These are phyloP conservation scores for Coemansia sp. DNA, from an alignment of 192 early-diverging fungal species.

Conservation along the genomic window DNA sequence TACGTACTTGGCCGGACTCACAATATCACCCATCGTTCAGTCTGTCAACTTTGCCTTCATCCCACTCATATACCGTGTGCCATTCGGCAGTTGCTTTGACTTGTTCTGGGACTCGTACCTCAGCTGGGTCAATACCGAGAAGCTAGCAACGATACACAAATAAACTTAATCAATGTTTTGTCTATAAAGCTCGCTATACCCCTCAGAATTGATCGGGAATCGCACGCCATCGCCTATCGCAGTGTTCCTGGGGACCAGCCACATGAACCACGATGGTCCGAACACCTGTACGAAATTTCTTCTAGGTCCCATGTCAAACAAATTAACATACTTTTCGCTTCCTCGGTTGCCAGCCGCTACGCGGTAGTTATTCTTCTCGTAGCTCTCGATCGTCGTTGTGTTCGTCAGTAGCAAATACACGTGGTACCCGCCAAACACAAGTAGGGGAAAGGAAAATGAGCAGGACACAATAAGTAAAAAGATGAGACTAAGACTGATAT, in stretches of 20 bases:
- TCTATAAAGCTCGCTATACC: constrained; percentile 43
- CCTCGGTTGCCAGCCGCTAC: neutral
- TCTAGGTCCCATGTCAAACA: constrained; percentile 46
- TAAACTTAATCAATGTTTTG: constrained; percentile 9
- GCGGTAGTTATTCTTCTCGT: constrained; percentile 32
- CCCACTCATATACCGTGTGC: constrained; percentile 67
- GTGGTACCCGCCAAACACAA: constrained; percentile 41
- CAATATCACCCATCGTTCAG: constrained; percentile 73
- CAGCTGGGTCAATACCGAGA: constrained; percentile 67
- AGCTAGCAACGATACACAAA: constrained; percentile 25
- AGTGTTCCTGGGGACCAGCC: constrained; percentile 57
- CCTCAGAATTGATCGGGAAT: constrained; percentile 54
- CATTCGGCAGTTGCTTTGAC: constrained; percentile 70
- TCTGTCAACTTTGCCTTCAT: constrained; percentile 73
- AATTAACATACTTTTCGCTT: constrained; percentile 23
- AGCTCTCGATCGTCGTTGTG: constrained; percentile 49
- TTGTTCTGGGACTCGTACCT: constrained; percentile 77
- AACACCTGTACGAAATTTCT: constrained; percentile 61
- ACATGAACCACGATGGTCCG: constrained; percentile 54
- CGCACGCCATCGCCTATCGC: constrained; percentile 56
- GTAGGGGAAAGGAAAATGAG: constrained; percentile 25
- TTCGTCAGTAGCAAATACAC: constrained; percentile 39
- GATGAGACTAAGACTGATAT: constrained; percentile 14
- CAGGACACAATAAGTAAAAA: constrained; percentile 28
- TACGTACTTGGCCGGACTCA: constrained; percentile 49